Conservation (phyloP, 805 yeast genomes). For the Candida suzukii region DNA sequence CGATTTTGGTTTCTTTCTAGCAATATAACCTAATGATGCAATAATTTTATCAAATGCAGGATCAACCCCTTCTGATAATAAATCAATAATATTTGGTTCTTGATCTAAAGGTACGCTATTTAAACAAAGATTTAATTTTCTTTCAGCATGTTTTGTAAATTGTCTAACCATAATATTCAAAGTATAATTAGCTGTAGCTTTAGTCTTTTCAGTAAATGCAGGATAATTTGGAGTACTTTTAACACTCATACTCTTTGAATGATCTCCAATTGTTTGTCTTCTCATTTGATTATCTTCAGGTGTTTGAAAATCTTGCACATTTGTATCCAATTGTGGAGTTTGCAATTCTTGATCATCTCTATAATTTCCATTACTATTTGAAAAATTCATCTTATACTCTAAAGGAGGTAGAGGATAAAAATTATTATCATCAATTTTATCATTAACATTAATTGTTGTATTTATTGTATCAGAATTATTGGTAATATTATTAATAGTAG, state of each 20-base stretch:
- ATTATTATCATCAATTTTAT: background rate
- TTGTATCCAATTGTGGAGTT: background rate
- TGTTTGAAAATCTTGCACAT: background rate
- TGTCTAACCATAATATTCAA: conserved; percentile 91
- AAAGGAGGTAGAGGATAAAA: background rate
- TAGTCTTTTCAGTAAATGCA: conserved; percentile 34
- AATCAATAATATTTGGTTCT: conserved; percentile 74
- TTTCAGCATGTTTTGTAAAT: conserved; percentile 89
- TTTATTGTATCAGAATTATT: background rate
- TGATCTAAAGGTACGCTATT: conserved; percentile 52
- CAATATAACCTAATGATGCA: conserved; percentile 82
- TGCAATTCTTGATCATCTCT: background rate
- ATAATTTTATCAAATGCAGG: conserved; percentile 81
- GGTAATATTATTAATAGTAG: background rate
- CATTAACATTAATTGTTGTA: background rate
- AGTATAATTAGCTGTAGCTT: conserved; percentile 72
- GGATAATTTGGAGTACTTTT: conserved; percentile 2
- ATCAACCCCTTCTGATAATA: conserved; percentile 82
- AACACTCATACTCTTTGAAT: conserved; percentile 7
- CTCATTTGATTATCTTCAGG: conserved; percentile 12
- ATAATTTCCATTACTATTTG: background rate
- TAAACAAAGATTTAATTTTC: conserved; percentile 70
- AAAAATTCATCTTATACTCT: background rate
- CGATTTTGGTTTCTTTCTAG: conserved; percentile 85
- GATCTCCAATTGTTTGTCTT: conserved; percentile 1